Conservation (phyloP, 1,139 yeast species). For the Saccharomyces pastorianus region DNA sequence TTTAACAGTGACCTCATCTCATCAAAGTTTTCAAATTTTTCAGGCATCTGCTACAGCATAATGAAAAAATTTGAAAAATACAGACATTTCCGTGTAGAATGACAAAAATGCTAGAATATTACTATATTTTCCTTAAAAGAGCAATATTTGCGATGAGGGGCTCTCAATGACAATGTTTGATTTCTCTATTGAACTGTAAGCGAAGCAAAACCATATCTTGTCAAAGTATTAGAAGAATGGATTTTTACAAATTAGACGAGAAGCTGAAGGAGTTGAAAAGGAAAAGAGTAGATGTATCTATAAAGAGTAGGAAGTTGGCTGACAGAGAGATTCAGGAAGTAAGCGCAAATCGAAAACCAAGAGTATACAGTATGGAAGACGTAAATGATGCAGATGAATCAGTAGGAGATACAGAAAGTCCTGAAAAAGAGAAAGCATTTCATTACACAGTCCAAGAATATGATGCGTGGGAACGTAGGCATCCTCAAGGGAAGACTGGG, state of each 20-base stretch:
- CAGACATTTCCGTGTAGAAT: not conserved
- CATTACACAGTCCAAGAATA: slow-evolving; percentile 62
- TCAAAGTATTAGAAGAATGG: slow-evolving; percentile 7
- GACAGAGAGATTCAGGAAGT: slow-evolving; percentile 33
- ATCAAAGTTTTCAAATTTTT: slow-evolving; percentile 10
- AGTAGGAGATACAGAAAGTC: slow-evolving; percentile 30
- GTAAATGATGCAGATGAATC: slow-evolving; percentile 32
- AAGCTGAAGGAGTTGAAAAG: slow-evolving; percentile 30
- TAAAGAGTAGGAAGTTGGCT: slow-evolving; percentile 35
- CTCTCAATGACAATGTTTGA: not conserved
- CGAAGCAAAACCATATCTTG: not conserved
- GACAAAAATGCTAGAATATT: not conserved
- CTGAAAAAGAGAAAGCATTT: slow-evolving; percentile 1
- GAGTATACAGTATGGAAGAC: slow-evolving; percentile 24
- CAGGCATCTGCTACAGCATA: not conserved
- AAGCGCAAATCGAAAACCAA: slow-evolving; percentile 36
- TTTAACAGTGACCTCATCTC: slow-evolving; percentile 7
- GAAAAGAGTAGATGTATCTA: slow-evolving; percentile 35
- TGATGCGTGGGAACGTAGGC: slow-evolving; percentile 53
- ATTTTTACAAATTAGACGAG: slow-evolving; percentile 11
- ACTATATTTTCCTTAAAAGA: not conserved
- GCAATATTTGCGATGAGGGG: not conserved
- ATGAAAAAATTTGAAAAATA: not conserved
- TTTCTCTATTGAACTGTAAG: not conserved
- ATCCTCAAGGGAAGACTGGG: slow-evolving; percentile 25